Evolutionary conservation across 2,329 filamentous ascomycete genomes (phyloP).

Genomic region (Stagonosporopsis chrysanthemi): DNA sequence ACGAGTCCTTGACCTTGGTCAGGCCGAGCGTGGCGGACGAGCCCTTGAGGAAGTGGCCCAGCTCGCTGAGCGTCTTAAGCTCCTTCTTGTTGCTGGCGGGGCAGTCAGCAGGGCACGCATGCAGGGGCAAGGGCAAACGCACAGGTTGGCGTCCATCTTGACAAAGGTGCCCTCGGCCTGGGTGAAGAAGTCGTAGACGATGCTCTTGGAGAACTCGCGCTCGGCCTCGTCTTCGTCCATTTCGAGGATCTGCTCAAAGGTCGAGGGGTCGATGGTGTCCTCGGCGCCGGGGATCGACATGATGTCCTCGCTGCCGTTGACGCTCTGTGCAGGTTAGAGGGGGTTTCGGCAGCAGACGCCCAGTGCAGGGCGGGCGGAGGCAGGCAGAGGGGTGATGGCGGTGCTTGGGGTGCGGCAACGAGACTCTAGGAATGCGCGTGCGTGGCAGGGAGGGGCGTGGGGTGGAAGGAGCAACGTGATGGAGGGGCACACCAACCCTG

Average conservation of each 20-base stretch:
- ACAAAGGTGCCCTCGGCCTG: slow-evolving; percentile 87
- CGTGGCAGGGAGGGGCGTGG: slow-evolving; percentile 24
- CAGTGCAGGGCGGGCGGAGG: background rate
- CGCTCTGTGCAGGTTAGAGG: slow-evolving; percentile 29
- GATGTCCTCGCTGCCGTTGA: slow-evolving; percentile 41
- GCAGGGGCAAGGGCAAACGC: slow-evolving; percentile 54
- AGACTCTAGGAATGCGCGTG: slow-evolving; percentile 9
- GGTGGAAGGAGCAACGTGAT: slow-evolving; percentile 25
- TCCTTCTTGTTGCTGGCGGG: slow-evolving; percentile 68
- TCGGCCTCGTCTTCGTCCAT: slow-evolving; percentile 94
- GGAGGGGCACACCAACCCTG: slow-evolving; percentile 48
- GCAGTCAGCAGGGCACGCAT: slow-evolving; percentile 9
- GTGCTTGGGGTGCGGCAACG: background rate
- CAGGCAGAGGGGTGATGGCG: background rate
- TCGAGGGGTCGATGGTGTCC: slow-evolving; percentile 77
- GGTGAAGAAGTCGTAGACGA: slow-evolving; percentile 91
- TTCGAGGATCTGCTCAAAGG: slow-evolving; percentile 95
- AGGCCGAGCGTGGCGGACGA: slow-evolving; percentile 94
- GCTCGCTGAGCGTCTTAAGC: slow-evolving; percentile 76
- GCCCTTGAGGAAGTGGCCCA: slow-evolving; percentile 97
- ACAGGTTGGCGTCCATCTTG: slow-evolving; percentile 86
- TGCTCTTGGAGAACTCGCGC: slow-evolving; percentile 84
- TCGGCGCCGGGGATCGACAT: slow-evolving; percentile 67
- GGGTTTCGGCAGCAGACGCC: slow-evolving; percentile 11
- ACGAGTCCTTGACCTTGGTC: slow-evolving; percentile 87